A percentile compares a stretch with the other conserved stretches of the same genome.
phyloP scores from a whole-genome alignment of 1,139 yeast genomes.

The Debaryomyces udenii region DNA sequence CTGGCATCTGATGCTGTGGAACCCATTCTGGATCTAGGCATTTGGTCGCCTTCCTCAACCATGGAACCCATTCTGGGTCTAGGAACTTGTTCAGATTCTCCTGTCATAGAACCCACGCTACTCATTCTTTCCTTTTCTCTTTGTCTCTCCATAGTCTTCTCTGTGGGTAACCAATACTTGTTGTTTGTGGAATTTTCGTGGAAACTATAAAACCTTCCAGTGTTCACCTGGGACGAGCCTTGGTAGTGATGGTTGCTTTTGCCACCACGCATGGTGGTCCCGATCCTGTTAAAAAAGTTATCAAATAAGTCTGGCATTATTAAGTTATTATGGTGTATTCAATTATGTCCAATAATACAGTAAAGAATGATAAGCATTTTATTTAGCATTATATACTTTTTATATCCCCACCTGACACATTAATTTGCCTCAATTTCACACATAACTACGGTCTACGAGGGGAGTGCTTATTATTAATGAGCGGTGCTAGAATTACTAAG shows the following conservation, averaged over 20 bases:
- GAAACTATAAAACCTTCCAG: slow-evolving; percentile 43
- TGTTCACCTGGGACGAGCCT: slow-evolving; percentile 38
- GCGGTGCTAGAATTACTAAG: background rate
- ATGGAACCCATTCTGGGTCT: slow-evolving; percentile 23
- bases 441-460: too few relatives aligned
- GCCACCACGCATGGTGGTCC: slow-evolving; percentile 39
- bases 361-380: background rate
- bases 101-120: slow-evolving; percentile 24
- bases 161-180: slow-evolving; percentile 42
- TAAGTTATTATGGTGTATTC: background rate
- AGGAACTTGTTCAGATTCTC: slow-evolving; percentile 10
- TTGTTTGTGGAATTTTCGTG: slow-evolving; percentile 41
- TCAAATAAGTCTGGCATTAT: slow-evolving; percentile 50
- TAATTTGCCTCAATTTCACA: background rate
- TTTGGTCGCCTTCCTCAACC: slow-evolving; percentile 12
- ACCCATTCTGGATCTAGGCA: slow-evolving; percentile 19
- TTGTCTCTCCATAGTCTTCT: slow-evolving; percentile 11
- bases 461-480: too few relatives aligned
- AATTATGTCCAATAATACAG: background rate
- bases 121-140: slow-evolving; percentile 21
- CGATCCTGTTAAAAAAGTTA: slow-evolving; percentile 38
- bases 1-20: slow-evolving; percentile 18
- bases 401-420: too few relatives aligned
- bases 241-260: slow-evolving; percentile 34
- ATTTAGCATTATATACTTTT: slow-evolving; percentile 1